These are phyloP conservation scores for Ottelia alismoides DNA, from an alignment of 106 monocot species.

Conservation along the genomic window DNA sequence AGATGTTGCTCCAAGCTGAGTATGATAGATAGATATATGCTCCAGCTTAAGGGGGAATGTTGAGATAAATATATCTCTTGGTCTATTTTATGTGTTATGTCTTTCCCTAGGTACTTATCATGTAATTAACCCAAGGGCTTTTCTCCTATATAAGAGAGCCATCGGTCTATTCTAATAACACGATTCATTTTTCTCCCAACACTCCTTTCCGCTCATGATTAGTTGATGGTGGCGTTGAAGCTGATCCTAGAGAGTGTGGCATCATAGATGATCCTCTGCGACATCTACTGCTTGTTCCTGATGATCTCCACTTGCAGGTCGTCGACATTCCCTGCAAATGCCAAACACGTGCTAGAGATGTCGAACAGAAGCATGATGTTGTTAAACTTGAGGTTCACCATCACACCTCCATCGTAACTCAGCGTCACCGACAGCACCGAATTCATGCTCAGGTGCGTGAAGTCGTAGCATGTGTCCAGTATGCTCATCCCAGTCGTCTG, in stretches of 20 bases:
- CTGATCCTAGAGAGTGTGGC: neutral
- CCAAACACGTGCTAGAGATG: slow-evolving; percentile 1
- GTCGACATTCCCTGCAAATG: slow-evolving; percentile 5
- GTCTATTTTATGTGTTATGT: too few relatives aligned
- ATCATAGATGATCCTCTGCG: slow-evolving; percentile 5
- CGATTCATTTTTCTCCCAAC: too few relatives aligned
- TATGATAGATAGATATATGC: too few relatives aligned
- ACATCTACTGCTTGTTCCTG: slow-evolving; percentile 11
- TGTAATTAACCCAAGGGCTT: too few relatives aligned
- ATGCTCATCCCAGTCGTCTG: neutral
- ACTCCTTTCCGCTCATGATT: too few relatives aligned
- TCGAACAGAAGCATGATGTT: neutral
- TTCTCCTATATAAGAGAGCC: too few relatives aligned
- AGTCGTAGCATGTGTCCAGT: slow-evolving; percentile 7
- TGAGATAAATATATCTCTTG: too few relatives aligned
- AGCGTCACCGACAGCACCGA: neutral
- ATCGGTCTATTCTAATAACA: too few relatives aligned
- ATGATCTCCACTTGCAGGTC: slow-evolving; percentile 1
- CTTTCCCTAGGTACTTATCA: too few relatives aligned
- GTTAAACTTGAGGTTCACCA: neutral
- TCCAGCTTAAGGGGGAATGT: too few relatives aligned
- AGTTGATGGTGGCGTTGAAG: neutral
- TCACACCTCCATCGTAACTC: neutral
- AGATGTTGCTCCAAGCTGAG: too few relatives aligned
- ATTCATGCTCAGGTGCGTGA: neutral